Evolutionary conservation across 1,284 basidiomycete genomes (phyloP).

Genomic region (Ustilago sp.): DNA sequence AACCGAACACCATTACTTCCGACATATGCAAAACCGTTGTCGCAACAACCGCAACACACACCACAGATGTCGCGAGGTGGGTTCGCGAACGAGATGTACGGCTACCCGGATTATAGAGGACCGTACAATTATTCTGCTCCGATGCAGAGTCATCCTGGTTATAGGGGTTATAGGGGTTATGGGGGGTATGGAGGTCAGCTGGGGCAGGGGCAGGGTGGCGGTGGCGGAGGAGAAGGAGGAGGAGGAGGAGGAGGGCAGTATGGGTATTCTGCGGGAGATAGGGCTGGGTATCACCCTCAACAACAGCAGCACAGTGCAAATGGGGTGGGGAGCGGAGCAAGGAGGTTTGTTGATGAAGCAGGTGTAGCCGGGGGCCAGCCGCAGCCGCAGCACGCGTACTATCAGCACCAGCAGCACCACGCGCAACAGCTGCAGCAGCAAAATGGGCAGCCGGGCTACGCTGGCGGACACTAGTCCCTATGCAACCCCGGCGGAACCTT

Average conservation of each 20-base stretch:
- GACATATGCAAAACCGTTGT: slow-evolving; percentile 25
- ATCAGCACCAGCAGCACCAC: slow-evolving; percentile 15
- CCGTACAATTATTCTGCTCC: slow-evolving; percentile 35
- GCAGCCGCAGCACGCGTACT: neutral
- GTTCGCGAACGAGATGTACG: neutral
- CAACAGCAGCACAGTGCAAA: neutral
- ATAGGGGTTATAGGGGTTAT: slow-evolving; percentile 15
- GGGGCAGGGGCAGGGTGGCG: neutral
- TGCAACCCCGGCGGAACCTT: neutral
- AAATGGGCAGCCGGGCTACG: slow-evolving; percentile 1
- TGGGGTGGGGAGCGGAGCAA: neutral
- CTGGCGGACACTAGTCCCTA: slow-evolving; percentile 1
- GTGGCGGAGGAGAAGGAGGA: neutral
- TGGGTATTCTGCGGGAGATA: neutral
- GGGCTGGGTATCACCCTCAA: neutral
- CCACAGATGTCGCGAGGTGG: neutral
- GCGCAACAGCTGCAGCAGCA: neutral
- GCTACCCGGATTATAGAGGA: slow-evolving; percentile 29
- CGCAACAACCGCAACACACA: slow-evolving; percentile 26
- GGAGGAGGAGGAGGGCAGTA: neutral
- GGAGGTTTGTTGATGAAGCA: neutral
- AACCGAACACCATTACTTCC: slow-evolving; percentile 33
- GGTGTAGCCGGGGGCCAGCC: neutral
- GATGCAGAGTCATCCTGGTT: slow-evolving; percentile 11
- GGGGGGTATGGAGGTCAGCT: slow-evolving; percentile 1